phyloP scores from a whole-genome alignment of 345 rosid genomes.

The Dipteronia dyeriana region DNA sequence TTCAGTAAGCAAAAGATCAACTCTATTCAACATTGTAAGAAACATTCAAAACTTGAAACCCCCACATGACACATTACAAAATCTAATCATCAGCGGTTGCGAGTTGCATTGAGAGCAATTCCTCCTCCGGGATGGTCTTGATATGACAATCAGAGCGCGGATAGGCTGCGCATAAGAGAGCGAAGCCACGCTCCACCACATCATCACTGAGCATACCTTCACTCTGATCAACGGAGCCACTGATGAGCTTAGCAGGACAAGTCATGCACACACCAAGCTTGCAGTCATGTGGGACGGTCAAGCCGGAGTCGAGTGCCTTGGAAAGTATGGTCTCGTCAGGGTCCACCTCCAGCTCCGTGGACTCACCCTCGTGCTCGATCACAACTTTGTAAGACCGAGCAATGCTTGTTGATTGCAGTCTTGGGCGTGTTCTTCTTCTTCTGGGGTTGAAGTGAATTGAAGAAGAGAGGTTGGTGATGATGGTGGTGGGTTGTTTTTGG shows the following conservation, averaged over 20 bases:
- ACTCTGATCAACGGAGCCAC: slow-evolving; percentile 85
- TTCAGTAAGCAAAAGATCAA: not conserved
- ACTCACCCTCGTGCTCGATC: slow-evolving; percentile 68
- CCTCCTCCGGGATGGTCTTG: slow-evolving; percentile 90
- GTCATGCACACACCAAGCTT: slow-evolving; percentile 99
- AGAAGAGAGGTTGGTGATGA: slow-evolving; percentile 20
- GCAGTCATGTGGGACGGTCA: slow-evolving; percentile 84
- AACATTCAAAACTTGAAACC: not conserved
- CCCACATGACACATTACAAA: slow-evolving; percentile 1
- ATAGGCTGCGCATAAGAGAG: slow-evolving; percentile 79
- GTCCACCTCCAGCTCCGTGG: slow-evolving; percentile 80
- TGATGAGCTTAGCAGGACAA: slow-evolving; percentile 78
- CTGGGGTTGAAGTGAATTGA: slow-evolving; percentile 29
- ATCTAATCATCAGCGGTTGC: slow-evolving; percentile 83
- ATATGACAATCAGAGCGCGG: slow-evolving; percentile 83
- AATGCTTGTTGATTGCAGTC: slow-evolving; percentile 17
- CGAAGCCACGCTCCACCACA: slow-evolving; percentile 85
- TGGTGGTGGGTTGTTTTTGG: slow-evolving; percentile 31
- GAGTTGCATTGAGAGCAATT: slow-evolving; percentile 75
- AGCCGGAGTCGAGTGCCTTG: slow-evolving; percentile 78
- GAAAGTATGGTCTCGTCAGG: slow-evolving; percentile 81
- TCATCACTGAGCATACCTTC: slow-evolving; percentile 98
- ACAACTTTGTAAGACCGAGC: slow-evolving; percentile 66
- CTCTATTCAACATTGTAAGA: slow-evolving; percentile 1
- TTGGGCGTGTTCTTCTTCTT: not conserved